Base-by-base conservation (phyloP, 2,329 filamentous ascomycete genomes). In the Cladosporium cucumerinum region DNA sequence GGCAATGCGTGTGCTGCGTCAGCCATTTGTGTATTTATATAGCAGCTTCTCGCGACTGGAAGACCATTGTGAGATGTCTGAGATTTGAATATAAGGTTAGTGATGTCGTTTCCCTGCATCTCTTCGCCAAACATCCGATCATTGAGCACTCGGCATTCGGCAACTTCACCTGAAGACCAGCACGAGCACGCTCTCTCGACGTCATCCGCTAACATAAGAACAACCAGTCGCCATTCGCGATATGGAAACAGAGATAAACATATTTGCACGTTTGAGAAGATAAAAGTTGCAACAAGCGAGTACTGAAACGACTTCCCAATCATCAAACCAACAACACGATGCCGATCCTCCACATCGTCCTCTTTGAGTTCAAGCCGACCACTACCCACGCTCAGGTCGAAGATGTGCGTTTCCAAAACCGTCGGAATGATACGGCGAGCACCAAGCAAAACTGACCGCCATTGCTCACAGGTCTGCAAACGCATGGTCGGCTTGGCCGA, bases 341-440 rank as follows among this genome's bases (percentile, higher is more conserved):
- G 87, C 73, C 86, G 0, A 81, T 91, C 69, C 79, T 85, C n/a
- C 89, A 91, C 73, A 83, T 91, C 59, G 88, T 91, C 3, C 79
- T 90, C 28, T 88, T 91, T 71, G 81, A 86, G 66, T 89, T 89
- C 79, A 87, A 88, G 72, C 74, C 84, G 0, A 78, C 78, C 0
- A 74, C 80, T 1, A 78, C 79, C 1, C 69, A 79, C 0, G 81
- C 82, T 18, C 79, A 84, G 34, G 78, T 89, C 8, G 78, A 85
- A 69, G 82, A 85, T 70, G 89, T 89, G 77, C 54, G 18, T 36
- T 26, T 12, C 12, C 5, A 4, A 28, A 18, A 30, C 10, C 25
- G n/a, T 21, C 39, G 10, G 4, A 12, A 12, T 3, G n/a, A 46
- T 11, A 61, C 16, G 26, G 16, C 26, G 46, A 30, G 34, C 4